These are phyloP conservation scores for Neurospora sp. DNA, from an alignment of 495 filamentous ascomycete species.

Conservation along the genomic window DNA sequence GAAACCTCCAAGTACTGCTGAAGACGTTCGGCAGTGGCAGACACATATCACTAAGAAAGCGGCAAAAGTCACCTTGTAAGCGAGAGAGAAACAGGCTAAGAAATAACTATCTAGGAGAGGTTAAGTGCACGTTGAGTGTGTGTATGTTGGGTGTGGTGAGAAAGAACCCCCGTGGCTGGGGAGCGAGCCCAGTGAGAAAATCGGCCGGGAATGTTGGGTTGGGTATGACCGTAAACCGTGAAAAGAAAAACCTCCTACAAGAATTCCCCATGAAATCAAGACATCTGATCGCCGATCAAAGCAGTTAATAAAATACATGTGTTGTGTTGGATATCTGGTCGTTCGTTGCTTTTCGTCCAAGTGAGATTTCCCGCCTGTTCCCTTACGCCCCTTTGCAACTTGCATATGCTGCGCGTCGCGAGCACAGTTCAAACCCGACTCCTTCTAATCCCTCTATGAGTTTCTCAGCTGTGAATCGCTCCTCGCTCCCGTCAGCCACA, in stretches of 20 bases:
- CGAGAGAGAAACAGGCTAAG: neutral
- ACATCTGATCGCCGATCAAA: neutral
- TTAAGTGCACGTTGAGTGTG: neutral
- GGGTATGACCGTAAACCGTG: neutral
- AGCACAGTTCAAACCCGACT: neutral
- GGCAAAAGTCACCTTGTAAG: neutral
- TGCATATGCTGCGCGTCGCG: neutral
- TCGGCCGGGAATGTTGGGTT: neutral
- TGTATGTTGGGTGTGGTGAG: neutral
- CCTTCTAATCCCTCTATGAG: neutral
- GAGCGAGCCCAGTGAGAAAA: neutral
- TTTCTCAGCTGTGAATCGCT: neutral
- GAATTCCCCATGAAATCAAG: neutral
- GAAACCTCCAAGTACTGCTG: too few species aligned
- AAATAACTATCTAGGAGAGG: neutral
- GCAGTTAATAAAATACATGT: constrained; percentile 4
- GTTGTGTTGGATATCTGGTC: constrained; percentile 4
- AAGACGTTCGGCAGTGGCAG: neutral
- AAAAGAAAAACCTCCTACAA: neutral
- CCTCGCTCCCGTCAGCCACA: neutral
- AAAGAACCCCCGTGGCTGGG: neutral
- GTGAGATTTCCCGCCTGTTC: neutral
- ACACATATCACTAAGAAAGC: neutral
- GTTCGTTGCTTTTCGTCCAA: neutral
- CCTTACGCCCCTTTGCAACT: neutral